These are phyloP conservation scores for Neurospora africana DNA, from an alignment of 495 filamentous ascomycete genomes.

Conservation along the genomic window DNA sequence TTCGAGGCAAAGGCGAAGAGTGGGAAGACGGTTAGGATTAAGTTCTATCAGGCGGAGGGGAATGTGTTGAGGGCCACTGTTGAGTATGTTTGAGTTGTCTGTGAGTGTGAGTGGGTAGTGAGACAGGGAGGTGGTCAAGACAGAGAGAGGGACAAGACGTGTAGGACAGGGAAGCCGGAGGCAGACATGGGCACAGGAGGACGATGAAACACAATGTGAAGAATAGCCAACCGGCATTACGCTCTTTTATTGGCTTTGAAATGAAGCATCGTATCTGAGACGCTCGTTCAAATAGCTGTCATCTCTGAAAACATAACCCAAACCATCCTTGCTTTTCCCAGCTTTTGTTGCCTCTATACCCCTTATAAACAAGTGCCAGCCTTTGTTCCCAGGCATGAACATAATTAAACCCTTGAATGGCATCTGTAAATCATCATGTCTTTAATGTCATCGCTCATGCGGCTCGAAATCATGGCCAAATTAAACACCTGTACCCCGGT, in stretches of 20 bases:
- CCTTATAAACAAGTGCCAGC: not conserved
- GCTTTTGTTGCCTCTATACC: not conserved
- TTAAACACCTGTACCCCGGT: not conserved
- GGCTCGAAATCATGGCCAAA: not conserved
- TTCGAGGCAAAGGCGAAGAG: not conserved
- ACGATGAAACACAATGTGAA: not conserved
- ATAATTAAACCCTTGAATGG: not conserved
- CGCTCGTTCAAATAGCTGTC: not conserved
- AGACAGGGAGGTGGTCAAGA: not conserved
- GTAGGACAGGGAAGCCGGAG: not conserved
- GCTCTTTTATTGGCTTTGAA: not conserved
- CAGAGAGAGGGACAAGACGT: not conserved
- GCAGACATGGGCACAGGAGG: not conserved
- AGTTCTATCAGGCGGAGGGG: slow-evolving; percentile 1
- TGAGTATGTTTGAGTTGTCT: not conserved
- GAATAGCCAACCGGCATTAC: not conserved
- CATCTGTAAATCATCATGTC: slow-evolving; percentile 1
- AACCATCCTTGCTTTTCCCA: not conserved
- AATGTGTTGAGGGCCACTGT: slow-evolving; percentile 4
- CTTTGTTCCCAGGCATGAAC: not conserved
- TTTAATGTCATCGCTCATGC: not conserved
- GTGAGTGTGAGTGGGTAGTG: not conserved
- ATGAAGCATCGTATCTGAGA: not conserved
- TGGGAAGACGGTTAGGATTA: not conserved
- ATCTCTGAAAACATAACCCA: not conserved